A percentile compares a stretch with the other conserved stretches of the same genome.
Evolutionary conservation across 129 eudicot species (phyloP).

Genomic region (Tanacetum coccineum): DNA sequence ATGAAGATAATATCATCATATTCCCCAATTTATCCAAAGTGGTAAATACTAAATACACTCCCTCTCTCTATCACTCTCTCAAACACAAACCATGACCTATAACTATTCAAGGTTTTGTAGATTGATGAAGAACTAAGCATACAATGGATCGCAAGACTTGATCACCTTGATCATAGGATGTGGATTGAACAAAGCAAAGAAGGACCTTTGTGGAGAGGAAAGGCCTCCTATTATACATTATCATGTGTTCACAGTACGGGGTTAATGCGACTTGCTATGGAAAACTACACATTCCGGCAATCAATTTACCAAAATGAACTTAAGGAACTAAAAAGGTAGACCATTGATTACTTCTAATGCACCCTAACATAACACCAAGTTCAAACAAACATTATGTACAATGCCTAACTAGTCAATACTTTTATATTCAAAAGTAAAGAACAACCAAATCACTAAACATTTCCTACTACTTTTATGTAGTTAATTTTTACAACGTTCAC

Average conservation of each 20-base stretch:
- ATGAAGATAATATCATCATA: conserved; percentile 26
- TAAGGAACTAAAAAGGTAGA: conserved; percentile 49
- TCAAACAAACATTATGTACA: neutral
- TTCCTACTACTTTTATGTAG: neutral
- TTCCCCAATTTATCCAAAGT: conserved; percentile 31
- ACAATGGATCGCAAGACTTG: conserved; percentile 69
- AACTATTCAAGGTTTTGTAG: conserved; percentile 18
- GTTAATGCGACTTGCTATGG: conserved; percentile 49
- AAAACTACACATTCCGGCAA: conserved; percentile 47
- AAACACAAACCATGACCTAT: neutral
- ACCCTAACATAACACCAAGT: neutral
- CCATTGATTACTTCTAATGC: neutral
- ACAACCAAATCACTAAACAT: neutral
- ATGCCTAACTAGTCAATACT: neutral
- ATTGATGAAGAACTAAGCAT: conserved; percentile 44
- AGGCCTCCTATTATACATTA: conserved; percentile 49
- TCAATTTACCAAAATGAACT: conserved; percentile 43
- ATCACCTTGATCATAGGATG: conserved; percentile 59
- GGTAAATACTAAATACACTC: conserved; percentile 25
- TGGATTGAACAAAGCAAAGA: conserved; percentile 56
- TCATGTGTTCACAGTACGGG: conserved; percentile 39
- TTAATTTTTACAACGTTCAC: neutral
- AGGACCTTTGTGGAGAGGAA: conserved; percentile 39
- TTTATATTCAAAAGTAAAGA: neutral
- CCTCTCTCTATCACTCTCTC: neutral